These are phyloP conservation scores for Candida sakaeoensis DNA, from an alignment of 805 yeast genomes.

Conservation along the genomic window DNA sequence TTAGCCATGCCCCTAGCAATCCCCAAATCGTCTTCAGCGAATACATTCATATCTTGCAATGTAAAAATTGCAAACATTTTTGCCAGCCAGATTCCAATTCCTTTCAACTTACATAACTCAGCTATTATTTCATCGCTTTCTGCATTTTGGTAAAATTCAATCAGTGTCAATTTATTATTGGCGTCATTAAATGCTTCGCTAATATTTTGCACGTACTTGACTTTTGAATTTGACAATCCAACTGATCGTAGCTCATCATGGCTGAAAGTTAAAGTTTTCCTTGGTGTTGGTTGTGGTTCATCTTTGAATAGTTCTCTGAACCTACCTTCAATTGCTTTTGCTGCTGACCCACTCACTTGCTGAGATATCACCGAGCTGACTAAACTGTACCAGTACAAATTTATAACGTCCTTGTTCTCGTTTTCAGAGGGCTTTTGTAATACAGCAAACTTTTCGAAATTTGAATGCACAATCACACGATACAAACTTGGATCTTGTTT, in stretches of 20 bases:
- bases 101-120: constrained; percentile 55
- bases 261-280: constrained; percentile 35
- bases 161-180: constrained; percentile 25
- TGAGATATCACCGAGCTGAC: constrained; percentile 55
- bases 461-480: constrained; percentile 25
- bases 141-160: constrained; percentile 33
- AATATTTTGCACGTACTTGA: constrained; percentile 55
- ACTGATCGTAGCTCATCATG: constrained; percentile 51
- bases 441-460: constrained; percentile 21
- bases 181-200: constrained; percentile 49
- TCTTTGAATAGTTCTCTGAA: constrained; percentile 33
- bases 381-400: constrained; percentile 34
- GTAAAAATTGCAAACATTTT: constrained; percentile 82
- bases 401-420: constrained; percentile 18
- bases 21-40: constrained; percentile 79
- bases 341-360: constrained; percentile 81
- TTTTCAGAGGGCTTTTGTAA: constrained; percentile 2
- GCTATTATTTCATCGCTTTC: constrained; percentile 45
- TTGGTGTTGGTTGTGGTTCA: constrained; percentile 48
- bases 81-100: constrained; percentile 84
- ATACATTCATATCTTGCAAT: constrained; percentile 61
- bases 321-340: constrained; percentile 54
- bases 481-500: constrained; percentile 32
- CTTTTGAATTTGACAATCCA: constrained; percentile 71
- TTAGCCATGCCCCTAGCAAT: constrained; percentile 74